Evolutionary conservation across 2,329 filamentous ascomycete genomes (phyloP).

Genomic region (Raffaelea albimanens): DNA sequence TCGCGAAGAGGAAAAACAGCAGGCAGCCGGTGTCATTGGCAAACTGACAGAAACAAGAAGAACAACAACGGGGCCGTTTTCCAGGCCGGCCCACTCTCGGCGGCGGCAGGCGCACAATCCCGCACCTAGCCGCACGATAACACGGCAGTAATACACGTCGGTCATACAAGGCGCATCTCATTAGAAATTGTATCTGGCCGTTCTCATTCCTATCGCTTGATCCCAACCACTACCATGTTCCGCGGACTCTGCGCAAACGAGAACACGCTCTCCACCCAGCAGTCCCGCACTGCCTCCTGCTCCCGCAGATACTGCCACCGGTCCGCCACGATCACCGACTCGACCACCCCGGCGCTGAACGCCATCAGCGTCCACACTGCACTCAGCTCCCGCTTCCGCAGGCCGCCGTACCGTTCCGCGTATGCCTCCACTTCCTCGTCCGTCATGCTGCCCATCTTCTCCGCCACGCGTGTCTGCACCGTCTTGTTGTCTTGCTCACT

Average conservation of each 20-base stretch:
- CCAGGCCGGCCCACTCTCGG: too few species aligned
- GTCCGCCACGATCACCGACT: conserved; percentile 84
- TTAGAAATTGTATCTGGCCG: too few species aligned
- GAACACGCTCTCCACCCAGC: conserved; percentile 92
- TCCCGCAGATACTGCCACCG: conserved; percentile 81
- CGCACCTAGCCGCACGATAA: too few species aligned
- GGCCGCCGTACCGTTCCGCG: conserved; percentile 48
- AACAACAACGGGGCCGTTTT: too few species aligned
- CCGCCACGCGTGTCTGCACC: conserved; percentile 40
- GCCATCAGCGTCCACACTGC: conserved; percentile 94
- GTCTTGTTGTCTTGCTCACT: conserved; percentile 4
- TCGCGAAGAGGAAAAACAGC: neutral
- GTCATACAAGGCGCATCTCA: too few species aligned
- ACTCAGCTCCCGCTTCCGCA: conserved; percentile 71
- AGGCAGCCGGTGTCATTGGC: too few species aligned
- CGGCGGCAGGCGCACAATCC: too few species aligned
- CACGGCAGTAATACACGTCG: too few species aligned
- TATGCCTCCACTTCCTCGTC: conserved; percentile 70
- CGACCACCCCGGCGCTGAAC: conserved; percentile 80
- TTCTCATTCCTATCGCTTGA: conserved; percentile 44
- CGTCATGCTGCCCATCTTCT: conserved; percentile 58
- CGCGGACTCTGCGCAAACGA: conserved; percentile 78
- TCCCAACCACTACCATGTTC: conserved; percentile 85
- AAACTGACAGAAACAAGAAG: too few species aligned
- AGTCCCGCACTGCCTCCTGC: conserved; percentile 59